Percentiles rank a stretch among this genome's conserved stretches.
phyloP scores from a whole-genome alignment of 176 grass and related monocot genomes.

The Otatea glauca region DNA sequence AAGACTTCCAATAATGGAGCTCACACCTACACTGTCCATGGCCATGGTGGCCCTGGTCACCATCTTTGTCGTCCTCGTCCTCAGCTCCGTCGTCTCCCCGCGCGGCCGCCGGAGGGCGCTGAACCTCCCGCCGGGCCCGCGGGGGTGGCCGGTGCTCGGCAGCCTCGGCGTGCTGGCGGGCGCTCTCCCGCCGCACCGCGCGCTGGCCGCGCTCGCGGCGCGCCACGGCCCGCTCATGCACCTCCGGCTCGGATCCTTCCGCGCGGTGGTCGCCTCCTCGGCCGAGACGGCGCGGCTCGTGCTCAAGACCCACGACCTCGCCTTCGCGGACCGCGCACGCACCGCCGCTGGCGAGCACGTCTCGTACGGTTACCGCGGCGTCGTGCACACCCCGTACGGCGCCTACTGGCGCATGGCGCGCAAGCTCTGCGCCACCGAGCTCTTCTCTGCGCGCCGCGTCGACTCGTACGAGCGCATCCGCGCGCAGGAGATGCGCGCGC shows the following conservation, averaged over 20 bases:
- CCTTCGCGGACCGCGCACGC: constrained; percentile 55
- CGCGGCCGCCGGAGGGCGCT: not conserved
- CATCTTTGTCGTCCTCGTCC: not conserved
- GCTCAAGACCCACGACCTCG: constrained; percentile 69
- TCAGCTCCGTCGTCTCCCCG: not conserved
- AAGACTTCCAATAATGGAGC: too few relatives aligned
- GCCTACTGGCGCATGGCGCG: constrained; percentile 66
- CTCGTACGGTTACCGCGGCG: not conserved
- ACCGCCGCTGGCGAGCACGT: constrained; percentile 53
- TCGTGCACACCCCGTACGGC: constrained; percentile 66
- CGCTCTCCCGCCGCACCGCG: constrained; percentile 38
- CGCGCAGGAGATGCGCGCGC: not conserved
- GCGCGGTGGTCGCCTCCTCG: constrained; percentile 64
- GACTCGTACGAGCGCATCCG: constrained; percentile 43
- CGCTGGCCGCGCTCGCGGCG: constrained; percentile 46
- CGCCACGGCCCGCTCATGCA: constrained; percentile 68
- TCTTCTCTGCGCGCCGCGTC: constrained; percentile 58
- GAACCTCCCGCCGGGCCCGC: constrained; percentile 42
- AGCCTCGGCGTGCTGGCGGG: constrained; percentile 46
- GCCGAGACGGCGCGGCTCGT: constrained; percentile 54
- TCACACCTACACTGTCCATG: not conserved
- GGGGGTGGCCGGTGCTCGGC: constrained; percentile 70
- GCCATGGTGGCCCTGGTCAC: not conserved
- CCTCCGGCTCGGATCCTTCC: constrained; percentile 65
- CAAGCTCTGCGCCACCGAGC: constrained; percentile 66